Conservation (phyloP, 225 moss, liverwort and hornwort genomes). For the Climacium dendroides region DNA sequence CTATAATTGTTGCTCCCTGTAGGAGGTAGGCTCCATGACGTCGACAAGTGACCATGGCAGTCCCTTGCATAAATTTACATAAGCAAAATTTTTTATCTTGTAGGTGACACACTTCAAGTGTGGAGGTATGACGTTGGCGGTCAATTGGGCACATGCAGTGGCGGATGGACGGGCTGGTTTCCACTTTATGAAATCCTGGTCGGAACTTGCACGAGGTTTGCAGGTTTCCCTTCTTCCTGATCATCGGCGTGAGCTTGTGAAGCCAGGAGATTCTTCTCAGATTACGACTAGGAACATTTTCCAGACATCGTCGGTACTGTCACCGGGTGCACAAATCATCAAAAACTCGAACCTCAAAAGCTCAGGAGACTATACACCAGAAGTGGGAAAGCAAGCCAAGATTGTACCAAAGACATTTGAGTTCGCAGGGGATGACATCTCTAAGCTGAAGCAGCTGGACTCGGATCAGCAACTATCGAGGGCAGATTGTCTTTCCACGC, state of each 20-base stretch:
- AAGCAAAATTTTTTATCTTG: background rate
- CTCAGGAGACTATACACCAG: background rate
- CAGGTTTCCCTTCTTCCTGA: conserved; percentile 10
- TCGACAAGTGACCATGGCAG: background rate
- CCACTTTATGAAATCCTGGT: conserved; percentile 34
- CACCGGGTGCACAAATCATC: background rate
- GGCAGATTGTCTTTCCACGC: conserved; percentile 21
- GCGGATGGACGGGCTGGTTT: conserved; percentile 28
- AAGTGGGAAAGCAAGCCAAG: background rate
- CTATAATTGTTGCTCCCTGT: background rate
- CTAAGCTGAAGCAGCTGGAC: background rate
- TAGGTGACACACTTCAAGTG: conserved; percentile 4
- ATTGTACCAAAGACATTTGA: background rate
- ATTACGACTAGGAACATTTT: background rate
- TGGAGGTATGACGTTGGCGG: conserved; percentile 19
- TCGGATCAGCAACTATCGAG: background rate
- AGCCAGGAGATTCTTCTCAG: background rate
- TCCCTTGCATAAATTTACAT: background rate
- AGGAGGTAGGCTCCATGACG: background rate
- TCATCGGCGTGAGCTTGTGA: conserved; percentile 16
- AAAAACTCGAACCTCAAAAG: background rate
- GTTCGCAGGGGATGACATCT: background rate
- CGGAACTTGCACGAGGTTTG: conserved; percentile 14
- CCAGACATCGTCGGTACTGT: background rate
- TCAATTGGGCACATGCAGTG: conserved; percentile 15